Conservation (phyloP, 2,329 filamentous ascomycete genomes). For the Talaromyces marneffei region DNA sequence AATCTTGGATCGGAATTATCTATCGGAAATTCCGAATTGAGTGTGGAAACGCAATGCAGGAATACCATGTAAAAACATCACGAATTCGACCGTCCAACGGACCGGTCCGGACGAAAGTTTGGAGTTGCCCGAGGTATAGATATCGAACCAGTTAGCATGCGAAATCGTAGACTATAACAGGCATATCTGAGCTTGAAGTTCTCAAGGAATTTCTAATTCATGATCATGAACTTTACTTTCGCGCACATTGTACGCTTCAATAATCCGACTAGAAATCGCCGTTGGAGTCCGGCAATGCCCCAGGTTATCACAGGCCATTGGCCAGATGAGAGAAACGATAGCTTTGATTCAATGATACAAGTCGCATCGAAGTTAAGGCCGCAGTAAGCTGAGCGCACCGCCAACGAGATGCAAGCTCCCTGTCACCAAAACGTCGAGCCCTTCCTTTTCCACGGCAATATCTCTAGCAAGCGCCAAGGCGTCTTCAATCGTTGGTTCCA, state of each 20-base stretch:
- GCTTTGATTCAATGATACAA: not conserved
- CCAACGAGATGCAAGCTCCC: conserved; percentile 25
- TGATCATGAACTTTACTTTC: not conserved
- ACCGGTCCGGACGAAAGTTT: not conserved
- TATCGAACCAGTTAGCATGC: not conserved
- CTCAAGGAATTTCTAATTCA: too few species aligned
- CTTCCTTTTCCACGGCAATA: conserved; percentile 15
- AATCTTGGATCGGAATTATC: not conserved
- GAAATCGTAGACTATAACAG: not conserved
- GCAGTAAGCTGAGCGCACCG: conserved; percentile 21
- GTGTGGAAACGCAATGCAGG: not conserved
- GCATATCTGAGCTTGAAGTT: not conserved
- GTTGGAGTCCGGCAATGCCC: not conserved
- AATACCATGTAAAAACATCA: too few species aligned
- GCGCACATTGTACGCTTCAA: too few species aligned
- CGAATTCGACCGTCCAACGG: not conserved
- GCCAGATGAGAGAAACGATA: too few species aligned
- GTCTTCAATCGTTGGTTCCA: conserved; percentile 22
- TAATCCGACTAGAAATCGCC: not conserved
- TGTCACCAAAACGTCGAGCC: conserved; percentile 22
- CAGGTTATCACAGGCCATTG: not conserved
- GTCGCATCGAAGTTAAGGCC: conserved; percentile 1
- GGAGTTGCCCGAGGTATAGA: not conserved
- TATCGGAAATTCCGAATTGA: not conserved
- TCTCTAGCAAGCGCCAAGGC: conserved; percentile 22